A percentile compares a stretch with the other conserved stretches of the same genome.
Conservation (phyloP, 176 grass and related monocot species). For the Oryza glaberrima region DNA sequence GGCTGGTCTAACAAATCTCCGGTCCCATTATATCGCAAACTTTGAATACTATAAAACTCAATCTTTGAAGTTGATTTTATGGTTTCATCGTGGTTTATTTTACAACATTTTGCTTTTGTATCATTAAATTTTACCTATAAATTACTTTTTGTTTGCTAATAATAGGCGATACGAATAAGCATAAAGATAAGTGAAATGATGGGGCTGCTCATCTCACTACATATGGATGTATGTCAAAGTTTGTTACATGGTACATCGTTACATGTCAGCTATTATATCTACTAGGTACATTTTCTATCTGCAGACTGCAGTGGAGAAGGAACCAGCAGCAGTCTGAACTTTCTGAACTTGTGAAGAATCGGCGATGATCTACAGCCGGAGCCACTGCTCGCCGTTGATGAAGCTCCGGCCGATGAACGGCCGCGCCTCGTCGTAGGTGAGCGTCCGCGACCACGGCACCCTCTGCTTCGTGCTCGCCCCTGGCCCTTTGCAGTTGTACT, state of each 20-base stretch:
- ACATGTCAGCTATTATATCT: conserved; percentile 18
- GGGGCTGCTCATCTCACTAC: background rate
- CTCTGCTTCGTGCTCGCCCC: conserved; percentile 64
- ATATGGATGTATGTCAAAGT: conserved; percentile 27
- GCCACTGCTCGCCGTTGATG: conserved; percentile 87
- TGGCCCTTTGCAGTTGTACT: conserved; percentile 73
- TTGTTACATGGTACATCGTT: conserved; percentile 39
- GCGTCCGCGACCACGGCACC: conserved; percentile 76
- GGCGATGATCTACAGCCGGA: conserved; percentile 53
- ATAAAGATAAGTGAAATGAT: too few species aligned
- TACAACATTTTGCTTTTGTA: too few species aligned
- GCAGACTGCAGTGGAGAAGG: conserved; percentile 24
- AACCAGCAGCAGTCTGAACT: background rate
- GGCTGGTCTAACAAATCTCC: background rate
- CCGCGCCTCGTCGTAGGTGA: conserved; percentile 72
- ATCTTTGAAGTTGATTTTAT: too few species aligned
- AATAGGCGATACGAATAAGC: too few species aligned
- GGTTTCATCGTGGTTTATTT: too few species aligned
- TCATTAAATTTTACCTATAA: too few species aligned
- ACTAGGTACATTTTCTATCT: conserved; percentile 43
- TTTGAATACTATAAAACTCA: too few species aligned
- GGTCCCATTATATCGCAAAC: too few species aligned
- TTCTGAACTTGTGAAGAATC: background rate
- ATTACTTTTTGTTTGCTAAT: too few species aligned
- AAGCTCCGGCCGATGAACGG: conserved; percentile 72